These are phyloP conservation scores for Pseudogymnoascus sp. DNA, from an alignment of 2,329 filamentous ascomycete genomes.

Conservation along the genomic window DNA sequence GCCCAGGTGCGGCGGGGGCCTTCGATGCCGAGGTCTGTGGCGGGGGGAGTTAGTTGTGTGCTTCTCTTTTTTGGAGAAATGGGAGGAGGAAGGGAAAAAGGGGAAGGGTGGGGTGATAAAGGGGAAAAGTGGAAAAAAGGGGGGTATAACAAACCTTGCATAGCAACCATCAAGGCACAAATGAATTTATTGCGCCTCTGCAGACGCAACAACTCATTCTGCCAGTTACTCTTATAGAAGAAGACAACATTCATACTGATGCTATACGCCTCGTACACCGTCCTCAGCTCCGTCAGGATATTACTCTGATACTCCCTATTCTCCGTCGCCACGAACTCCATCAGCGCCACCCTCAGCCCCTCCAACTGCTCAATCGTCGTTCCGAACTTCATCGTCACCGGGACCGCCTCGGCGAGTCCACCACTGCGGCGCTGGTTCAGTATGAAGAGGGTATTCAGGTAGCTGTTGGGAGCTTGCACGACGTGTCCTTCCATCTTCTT, in stretches of 20 bases:
- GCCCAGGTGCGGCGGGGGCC: conserved; percentile 28
- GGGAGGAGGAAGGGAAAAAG: neutral
- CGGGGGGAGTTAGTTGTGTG: neutral
- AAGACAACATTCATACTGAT: conserved; percentile 89
- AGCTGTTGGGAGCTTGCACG: conserved; percentile 90
- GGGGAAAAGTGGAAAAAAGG: neutral
- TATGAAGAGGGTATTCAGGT: conserved; percentile 88
- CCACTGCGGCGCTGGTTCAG: conserved; percentile 90
- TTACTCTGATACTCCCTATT: conserved; percentile 85
- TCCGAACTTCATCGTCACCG: conserved; percentile 80
- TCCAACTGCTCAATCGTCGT: conserved; percentile 80
- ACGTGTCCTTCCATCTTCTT: conserved; percentile 98
- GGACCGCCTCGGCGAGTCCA: conserved; percentile 76
- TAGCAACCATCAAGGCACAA: conserved; percentile 79
- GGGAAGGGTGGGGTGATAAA: neutral
- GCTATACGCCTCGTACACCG: conserved; percentile 74
- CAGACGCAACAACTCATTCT: conserved; percentile 86
- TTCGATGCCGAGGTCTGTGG: conserved; percentile 27
- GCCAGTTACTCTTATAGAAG: conserved; percentile 96
- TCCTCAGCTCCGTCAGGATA: conserved; percentile 76
- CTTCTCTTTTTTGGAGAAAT: neutral
- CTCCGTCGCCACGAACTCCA: conserved; percentile 75
- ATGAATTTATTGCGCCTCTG: conserved; percentile 92
- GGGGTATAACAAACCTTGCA: conserved; percentile 33
- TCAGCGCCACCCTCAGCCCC: conserved; percentile 67